phyloP scores from a whole-genome alignment of 2,329 filamentous ascomycete genomes.

The Sporothrix dimorphospora region DNA sequence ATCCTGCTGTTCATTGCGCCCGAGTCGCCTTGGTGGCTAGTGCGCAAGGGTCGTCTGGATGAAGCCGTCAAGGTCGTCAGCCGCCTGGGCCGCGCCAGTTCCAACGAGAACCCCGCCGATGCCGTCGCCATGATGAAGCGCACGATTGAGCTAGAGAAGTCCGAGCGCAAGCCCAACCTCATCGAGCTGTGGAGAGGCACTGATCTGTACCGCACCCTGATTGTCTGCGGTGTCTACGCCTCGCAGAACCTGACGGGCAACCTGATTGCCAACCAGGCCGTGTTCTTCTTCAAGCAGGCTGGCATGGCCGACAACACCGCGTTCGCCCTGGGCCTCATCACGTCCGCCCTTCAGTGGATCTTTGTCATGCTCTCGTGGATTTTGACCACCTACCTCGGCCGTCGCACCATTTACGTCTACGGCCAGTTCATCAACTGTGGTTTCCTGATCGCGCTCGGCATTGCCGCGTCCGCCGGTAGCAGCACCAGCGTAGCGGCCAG shows the following conservation, averaged over 20 bases:
- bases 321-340: slow-evolving; percentile 66
- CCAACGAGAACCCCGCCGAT: slow-evolving; percentile 35
- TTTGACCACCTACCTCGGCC: slow-evolving; percentile 52
- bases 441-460: slow-evolving; percentile 36
- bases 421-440: slow-evolving; percentile 29
- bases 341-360: slow-evolving; percentile 63
- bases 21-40: slow-evolving; percentile 60
- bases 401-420: slow-evolving; percentile 34
- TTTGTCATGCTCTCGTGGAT: slow-evolving; percentile 70
- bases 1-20: slow-evolving; percentile 56
- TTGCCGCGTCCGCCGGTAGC: slow-evolving; percentile 47
- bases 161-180: slow-evolving; percentile 50
- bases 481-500: neutral
- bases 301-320: slow-evolving; percentile 58
- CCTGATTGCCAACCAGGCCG: slow-evolving; percentile 64
- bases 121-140: slow-evolving; percentile 63
- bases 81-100: slow-evolving; percentile 52
- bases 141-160: slow-evolving; percentile 57
- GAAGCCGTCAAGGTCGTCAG: slow-evolving; percentile 50
- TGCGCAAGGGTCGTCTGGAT: slow-evolving; percentile 53
- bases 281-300: slow-evolving; percentile 66
- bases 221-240: slow-evolving; percentile 60
- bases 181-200: slow-evolving; percentile 59
- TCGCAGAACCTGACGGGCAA: slow-evolving; percentile 66
- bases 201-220: slow-evolving; percentile 57